Percentiles rank a stretch among this genome's conserved stretches.
These are phyloP conservation scores for Porcisia deanei DNA, from an alignment of 208 protist genomes.

Conservation along the genomic window DNA sequence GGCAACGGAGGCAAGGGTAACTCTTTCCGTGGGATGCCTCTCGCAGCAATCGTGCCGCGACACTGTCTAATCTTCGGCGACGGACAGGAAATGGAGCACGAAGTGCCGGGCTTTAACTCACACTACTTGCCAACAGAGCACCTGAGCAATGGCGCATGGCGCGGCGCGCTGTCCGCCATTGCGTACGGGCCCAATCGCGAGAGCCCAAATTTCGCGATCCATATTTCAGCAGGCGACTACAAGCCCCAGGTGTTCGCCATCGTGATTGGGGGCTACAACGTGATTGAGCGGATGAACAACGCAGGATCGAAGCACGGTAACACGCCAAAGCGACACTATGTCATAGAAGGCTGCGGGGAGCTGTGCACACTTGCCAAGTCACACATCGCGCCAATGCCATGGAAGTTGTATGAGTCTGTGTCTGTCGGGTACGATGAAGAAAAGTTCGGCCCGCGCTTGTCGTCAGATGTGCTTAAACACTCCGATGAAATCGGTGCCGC, in stretches of 20 bases:
- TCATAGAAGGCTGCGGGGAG: conserved; percentile 82
- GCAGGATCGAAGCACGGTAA: conserved; percentile 83
- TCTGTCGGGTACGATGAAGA: conserved; percentile 83
- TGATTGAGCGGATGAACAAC: conserved; percentile 85
- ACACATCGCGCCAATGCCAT: conserved; percentile 83
- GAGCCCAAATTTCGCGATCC: conserved; percentile 88
- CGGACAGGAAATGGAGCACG: conserved; percentile 73
- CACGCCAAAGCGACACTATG: conserved; percentile 70
- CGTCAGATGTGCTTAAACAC: conserved; percentile 34
- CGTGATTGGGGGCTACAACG: conserved; percentile 87
- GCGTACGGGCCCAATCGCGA: conserved; percentile 74
- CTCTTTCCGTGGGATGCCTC: conserved; percentile 81
- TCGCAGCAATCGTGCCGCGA: conserved; percentile 72
- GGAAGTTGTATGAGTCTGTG: conserved; percentile 78
- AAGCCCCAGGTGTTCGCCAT: conserved; percentile 83
- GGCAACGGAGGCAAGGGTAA: conserved; percentile 67
- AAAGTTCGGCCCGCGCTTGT: conserved; percentile 60
- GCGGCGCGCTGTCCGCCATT: conserved; percentile 80
- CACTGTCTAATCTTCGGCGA: conserved; percentile 87
- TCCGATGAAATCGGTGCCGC: conserved; percentile 34
- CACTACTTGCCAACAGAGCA: conserved; percentile 80
- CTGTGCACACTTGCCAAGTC: conserved; percentile 88
- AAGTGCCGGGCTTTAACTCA: conserved; percentile 73
- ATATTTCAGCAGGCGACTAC: conserved; percentile 83
- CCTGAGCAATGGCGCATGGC: conserved; percentile 71